A percentile compares a stretch with the other conserved stretches of the same genome.
These are phyloP conservation scores for Chlamydomonas sp. DNA, from an alignment of 139 green algal genomes.

Conservation along the genomic window DNA sequence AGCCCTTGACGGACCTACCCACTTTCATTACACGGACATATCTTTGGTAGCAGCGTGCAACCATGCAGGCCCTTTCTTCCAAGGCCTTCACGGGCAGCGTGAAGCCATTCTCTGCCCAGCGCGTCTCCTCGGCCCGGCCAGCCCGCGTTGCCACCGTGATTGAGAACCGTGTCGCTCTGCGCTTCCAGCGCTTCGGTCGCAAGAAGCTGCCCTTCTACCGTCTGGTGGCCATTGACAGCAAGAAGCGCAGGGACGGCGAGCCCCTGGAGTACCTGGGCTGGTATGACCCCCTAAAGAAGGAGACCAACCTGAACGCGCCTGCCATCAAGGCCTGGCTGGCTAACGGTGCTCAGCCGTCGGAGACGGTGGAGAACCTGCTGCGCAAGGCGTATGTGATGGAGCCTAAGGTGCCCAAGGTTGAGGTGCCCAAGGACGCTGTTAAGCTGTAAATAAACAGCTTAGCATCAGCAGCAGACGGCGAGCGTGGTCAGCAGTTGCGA, in stretches of 20 bases:
- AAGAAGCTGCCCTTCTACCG: constrained; percentile 93
- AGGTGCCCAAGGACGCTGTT: constrained; percentile 37
- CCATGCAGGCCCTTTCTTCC: constrained; percentile 48
- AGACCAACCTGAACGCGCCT: constrained; percentile 93
- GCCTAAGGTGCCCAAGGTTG: constrained; percentile 17
- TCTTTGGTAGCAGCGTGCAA: neutral
- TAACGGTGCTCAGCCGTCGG: constrained; percentile 85
- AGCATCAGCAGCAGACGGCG: neutral
- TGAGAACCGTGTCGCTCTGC: constrained; percentile 82
- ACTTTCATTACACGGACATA: neutral
- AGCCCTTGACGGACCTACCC: no score
- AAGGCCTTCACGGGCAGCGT: constrained; percentile 45
- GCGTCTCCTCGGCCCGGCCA: constrained; percentile 21
- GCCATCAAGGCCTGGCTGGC: constrained; percentile 95
- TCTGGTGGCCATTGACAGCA: constrained; percentile 91
- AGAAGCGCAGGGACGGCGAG: constrained; percentile 80
- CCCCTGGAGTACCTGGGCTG: constrained; percentile 92
- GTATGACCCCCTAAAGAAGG: constrained; percentile 88
- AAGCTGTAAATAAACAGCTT: constrained; percentile 10
- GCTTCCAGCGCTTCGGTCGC: constrained; percentile 90
- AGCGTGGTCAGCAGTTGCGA: neutral
- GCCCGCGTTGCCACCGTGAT: constrained; percentile 54
- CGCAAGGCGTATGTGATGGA: constrained; percentile 65
- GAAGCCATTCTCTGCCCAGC: constrained; percentile 39
- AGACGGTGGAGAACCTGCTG: constrained; percentile 88